These are phyloP conservation scores for Schizosaccharomyces cryophilus DNA, from an alignment of 805 yeast genomes.

Conservation along the genomic window DNA sequence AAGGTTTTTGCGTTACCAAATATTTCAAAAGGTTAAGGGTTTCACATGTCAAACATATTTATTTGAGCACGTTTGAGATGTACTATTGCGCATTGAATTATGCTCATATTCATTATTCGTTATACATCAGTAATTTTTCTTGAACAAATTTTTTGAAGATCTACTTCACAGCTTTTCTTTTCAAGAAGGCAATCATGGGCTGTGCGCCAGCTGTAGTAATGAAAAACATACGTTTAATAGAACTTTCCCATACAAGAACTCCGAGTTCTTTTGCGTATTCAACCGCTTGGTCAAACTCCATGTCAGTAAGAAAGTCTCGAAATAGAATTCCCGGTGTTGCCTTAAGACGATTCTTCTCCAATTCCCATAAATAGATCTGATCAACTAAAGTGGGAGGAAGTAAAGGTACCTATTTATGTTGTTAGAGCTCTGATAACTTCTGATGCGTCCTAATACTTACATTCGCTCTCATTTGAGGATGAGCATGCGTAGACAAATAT, in stretches of 20 bases:
- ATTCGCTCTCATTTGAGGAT: conserved; percentile 55
- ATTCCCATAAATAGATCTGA: conserved; percentile 86
- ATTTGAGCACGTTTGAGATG: too few relatives aligned
- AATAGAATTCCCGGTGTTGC: conserved; percentile 69
- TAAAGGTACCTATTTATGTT: conserved; percentile 22
- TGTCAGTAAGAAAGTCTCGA: conserved; percentile 55
- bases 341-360: conserved; percentile 78
- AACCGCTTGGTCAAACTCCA: conserved; percentile 48
- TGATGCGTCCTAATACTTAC: not conserved
- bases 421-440: not conserved
- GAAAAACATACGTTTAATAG: conserved; percentile 44
- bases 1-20: too few relatives aligned
- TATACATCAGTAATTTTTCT: too few relatives aligned
- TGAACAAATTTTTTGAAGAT: too few relatives aligned
- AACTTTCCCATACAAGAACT: conserved; percentile 69
- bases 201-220: conserved; percentile 68
- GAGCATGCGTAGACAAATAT: conserved; percentile 77
- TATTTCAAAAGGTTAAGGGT: too few relatives aligned
- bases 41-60: too few relatives aligned
- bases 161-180: conserved; percentile 19
- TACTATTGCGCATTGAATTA: too few relatives aligned
- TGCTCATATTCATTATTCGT: too few relatives aligned
- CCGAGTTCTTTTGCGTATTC: conserved; percentile 79
- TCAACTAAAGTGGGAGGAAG: conserved; percentile 95
- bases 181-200: conserved; percentile 80